Base-by-base conservation (phyloP, 352 stramenopile species). In the Phytophthora lateralis region DNA sequence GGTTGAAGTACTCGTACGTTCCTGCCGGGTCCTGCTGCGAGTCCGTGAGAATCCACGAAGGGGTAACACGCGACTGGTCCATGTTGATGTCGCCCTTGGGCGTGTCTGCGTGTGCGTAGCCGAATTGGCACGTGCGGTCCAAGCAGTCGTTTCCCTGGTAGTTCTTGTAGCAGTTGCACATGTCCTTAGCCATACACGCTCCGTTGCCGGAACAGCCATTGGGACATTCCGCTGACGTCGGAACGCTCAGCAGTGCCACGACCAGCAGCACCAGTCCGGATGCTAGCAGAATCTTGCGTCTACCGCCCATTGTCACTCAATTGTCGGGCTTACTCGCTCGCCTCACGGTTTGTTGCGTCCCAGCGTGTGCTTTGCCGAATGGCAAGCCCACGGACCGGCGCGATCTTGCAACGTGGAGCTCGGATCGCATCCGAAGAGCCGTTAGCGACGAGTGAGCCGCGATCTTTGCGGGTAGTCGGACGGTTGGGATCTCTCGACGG, bases 41-140 rank as follows among this genome's bases (percentile, higher is more conserved):
- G 18, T 88, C 75, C 15, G 37, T 50, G 39, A 95, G 80, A 32
- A 95, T 78, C 73, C 83, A 94, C 10, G 9, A 15, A 2, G 45
- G 0, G 1, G 66, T 63, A 3, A 4, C 2, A 6, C 74, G 74
- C 11, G 41, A 9, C 30, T 78, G 57, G 29, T 93, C 85, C 70
- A 96, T 88, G 85, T 99, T 79, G 37, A 99, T 84, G 77, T 99
- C 96, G 9, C 96, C 96, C 56, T 90, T 93, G 20, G 94, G 93
- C 17, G 89, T 97, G 71, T 98, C 95, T 7, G 96, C 82, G 61
- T 97, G 90, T 1, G 95, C 85, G 26, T 80, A 85, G 47, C 87
- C 89, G 52, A 93, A 98, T 2, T 74, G 80, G 51, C 92, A 98
- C 27, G 88, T 91, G 55, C 82, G 85, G 39, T 93, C 78, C 32